A percentile compares a stretch with the other conserved stretches of the same genome.
Conservation (phyloP, 306 rosid genomes). For the Acacia crassicarpa region DNA sequence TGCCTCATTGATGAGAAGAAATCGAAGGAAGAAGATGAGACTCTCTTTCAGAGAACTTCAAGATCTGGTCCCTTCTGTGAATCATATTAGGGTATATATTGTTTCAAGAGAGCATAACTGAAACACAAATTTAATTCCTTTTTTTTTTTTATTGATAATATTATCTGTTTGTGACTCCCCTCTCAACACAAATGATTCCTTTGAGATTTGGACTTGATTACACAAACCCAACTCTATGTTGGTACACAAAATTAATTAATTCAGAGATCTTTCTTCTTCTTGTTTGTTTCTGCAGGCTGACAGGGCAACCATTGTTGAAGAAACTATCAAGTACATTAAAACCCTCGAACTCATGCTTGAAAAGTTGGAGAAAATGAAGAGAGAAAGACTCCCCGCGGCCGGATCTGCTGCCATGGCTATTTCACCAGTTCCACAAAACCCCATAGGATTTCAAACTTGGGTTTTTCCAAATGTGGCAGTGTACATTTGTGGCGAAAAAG, state of each 20-base stretch:
- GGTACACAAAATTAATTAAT: no score
- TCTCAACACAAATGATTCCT: no score
- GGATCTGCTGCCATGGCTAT: not conserved
- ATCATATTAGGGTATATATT: not conserved
- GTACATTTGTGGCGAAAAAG: conserved; percentile 43
- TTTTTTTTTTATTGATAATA: no score
- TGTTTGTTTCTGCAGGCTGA: conserved; percentile 36
- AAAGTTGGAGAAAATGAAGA: conserved; percentile 41
- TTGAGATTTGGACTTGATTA: no score
- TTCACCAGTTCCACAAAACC: not conserved
- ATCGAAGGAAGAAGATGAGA: not conserved
- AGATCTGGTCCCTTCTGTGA: not conserved
- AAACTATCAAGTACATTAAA: conserved; percentile 52
- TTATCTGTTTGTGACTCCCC: no score
- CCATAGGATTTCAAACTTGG: conserved; percentile 39
- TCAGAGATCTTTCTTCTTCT: not conserved
- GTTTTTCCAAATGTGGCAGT: conserved; percentile 46
- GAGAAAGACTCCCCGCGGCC: conserved; percentile 33
- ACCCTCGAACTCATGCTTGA: conserved; percentile 34
- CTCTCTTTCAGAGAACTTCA: not conserved
- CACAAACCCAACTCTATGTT: no score
- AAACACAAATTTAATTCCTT: no score
- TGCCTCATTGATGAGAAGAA: not conserved
- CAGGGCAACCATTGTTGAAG: conserved; percentile 58
- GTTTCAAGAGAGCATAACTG: no score